These are phyloP conservation scores for Histomonas meleagridis DNA, from an alignment of 208 protist genomes.

Conservation along the genomic window DNA sequence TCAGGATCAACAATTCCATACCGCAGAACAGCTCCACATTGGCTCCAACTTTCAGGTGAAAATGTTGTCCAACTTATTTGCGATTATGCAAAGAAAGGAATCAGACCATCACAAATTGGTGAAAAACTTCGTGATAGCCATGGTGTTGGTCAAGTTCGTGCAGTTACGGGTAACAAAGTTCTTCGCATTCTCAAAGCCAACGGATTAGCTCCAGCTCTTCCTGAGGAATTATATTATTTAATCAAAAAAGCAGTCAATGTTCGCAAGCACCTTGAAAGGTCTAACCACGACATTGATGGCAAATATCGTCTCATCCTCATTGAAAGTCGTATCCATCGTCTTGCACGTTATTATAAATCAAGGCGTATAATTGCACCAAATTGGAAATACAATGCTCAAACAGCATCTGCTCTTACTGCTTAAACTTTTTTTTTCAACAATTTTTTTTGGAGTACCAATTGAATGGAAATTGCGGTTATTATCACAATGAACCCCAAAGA, in stretches of 20 bases:
- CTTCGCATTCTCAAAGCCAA: slow-evolving; percentile 97
- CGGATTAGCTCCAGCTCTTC: slow-evolving; percentile 93
- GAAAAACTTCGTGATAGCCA: slow-evolving; percentile 94
- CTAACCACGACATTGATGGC: slow-evolving; percentile 88
- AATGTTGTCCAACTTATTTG: slow-evolving; percentile 77
- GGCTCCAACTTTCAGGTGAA: slow-evolving; percentile 74
- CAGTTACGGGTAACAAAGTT: slow-evolving; percentile 96
- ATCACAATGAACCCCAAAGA: too few species aligned
- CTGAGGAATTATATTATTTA: slow-evolving; percentile 98
- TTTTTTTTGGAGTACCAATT: too few species aligned
- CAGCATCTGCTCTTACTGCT: slow-evolving; percentile 66
- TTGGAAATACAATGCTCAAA: slow-evolving; percentile 76
- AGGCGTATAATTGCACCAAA: slow-evolving; percentile 68
- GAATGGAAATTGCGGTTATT: too few species aligned
- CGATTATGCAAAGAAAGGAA: slow-evolving; percentile 95
- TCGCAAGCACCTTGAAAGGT: slow-evolving; percentile 95
- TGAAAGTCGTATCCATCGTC: slow-evolving; percentile 96
- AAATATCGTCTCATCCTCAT: slow-evolving; percentile 99
- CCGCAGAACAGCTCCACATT: slow-evolving; percentile 85
- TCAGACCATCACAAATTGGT: slow-evolving; percentile 96
- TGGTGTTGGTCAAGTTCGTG: slow-evolving; percentile 92
- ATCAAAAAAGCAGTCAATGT: slow-evolving; percentile 98
- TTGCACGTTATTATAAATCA: slow-evolving; percentile 93
- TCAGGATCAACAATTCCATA: slow-evolving; percentile 84
- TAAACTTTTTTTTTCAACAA: slow-evolving; percentile 56